A percentile compares a stretch with the other conserved stretches of the same genome.
Conservation (phyloP, 192 early-diverging fungal genomes). For the Endogone sp. region DNA sequence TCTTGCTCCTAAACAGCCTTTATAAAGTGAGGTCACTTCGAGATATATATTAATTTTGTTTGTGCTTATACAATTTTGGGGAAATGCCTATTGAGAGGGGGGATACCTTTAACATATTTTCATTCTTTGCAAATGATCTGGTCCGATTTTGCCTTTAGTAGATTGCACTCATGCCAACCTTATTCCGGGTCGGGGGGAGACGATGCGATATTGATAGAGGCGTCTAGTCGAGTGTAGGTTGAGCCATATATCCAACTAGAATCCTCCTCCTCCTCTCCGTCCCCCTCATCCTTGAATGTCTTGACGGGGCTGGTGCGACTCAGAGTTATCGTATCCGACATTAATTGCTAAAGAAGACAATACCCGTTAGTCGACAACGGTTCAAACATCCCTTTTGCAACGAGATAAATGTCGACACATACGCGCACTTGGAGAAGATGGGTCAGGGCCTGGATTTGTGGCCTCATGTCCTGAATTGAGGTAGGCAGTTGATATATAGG, state of each 20-base stretch:
- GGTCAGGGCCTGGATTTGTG: conserved; percentile 18
- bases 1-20: not conserved
- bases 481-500: conserved; percentile 14
- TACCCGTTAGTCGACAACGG: not conserved
- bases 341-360: not conserved
- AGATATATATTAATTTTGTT: not conserved
- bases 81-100: not conserved
- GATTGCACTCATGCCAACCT: not conserved
- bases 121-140: not conserved
- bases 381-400: not conserved
- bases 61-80: not conserved
- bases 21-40: not conserved
- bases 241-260: not conserved
- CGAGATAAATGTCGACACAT: conserved; percentile 1
- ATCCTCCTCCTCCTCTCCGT: not conserved
- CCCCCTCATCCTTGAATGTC: not conserved
- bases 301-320: not conserved
- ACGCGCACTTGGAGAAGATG: conserved; percentile 23
- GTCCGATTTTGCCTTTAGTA: too few relatives aligned
- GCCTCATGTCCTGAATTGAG: conserved; percentile 11
- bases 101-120: not conserved
- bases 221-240: not conserved
- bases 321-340: not conserved
- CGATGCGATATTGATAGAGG: not conserved
- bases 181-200: not conserved